Conservation (phyloP, 768 basidiomycete species). For the Clathrus columnatus region DNA sequence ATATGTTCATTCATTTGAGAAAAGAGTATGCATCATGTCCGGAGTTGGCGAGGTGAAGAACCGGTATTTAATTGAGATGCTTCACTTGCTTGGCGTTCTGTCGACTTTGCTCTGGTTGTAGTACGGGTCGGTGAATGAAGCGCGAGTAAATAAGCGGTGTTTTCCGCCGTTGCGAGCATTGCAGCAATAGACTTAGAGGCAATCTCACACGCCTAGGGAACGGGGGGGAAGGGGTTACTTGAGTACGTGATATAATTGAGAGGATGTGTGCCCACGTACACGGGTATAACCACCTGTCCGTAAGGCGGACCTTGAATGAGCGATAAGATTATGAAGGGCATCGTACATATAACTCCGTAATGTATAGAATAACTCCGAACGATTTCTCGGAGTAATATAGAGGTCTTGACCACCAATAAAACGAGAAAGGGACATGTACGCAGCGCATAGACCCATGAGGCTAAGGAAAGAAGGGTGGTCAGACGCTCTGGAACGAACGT, state of each 20-base stretch:
- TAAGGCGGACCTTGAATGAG: conserved; percentile 55
- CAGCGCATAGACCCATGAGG: conserved; percentile 68
- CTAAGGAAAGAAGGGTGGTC: background rate
- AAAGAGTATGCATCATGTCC: background rate
- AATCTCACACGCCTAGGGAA: conserved; percentile 51
- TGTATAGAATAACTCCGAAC: conserved; percentile 59
- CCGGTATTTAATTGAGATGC: background rate
- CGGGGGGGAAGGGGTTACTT: conserved; percentile 3
- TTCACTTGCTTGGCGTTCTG: background rate
- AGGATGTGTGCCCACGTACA: conserved; percentile 26
- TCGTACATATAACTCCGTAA: conserved; percentile 70
- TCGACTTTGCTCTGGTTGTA: conserved; percentile 5
- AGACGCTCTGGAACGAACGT: background rate
- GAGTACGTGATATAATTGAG: conserved; percentile 28
- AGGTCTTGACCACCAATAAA: conserved; percentile 65
- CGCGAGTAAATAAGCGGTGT: conserved; percentile 52
- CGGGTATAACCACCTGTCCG: conserved; percentile 49
- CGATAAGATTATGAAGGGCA: conserved; percentile 72
- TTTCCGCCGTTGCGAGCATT: conserved; percentile 63
- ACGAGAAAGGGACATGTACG: conserved; percentile 70
- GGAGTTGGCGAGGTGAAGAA: background rate
- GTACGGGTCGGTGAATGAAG: conserved; percentile 36
- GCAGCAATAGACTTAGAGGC: conserved; percentile 63
- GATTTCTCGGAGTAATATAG: conserved; percentile 57
- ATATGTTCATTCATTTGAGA: background rate